These are phyloP conservation scores for Przewalskia tangutica DNA, from an alignment of 257 asterid genomes.

Conservation along the genomic window DNA sequence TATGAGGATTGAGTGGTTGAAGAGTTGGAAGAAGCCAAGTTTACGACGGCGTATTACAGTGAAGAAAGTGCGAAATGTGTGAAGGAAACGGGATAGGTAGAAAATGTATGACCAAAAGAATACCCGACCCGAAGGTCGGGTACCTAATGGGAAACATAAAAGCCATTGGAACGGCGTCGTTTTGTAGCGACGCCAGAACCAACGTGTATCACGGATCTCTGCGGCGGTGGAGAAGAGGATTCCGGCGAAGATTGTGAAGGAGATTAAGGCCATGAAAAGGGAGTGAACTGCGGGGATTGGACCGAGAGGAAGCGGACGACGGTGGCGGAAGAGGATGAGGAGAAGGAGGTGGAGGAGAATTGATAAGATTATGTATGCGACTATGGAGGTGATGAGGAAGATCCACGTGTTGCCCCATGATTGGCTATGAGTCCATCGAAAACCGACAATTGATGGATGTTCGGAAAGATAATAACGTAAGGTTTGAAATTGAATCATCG, in stretches of 20 bases:
- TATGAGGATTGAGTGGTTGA: slow-evolving; percentile 55
- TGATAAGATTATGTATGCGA: slow-evolving; percentile 43
- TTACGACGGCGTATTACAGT: slow-evolving; percentile 31
- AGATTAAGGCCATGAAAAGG: slow-evolving; percentile 58
- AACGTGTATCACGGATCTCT: slow-evolving; percentile 73
- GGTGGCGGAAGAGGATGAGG: slow-evolving; percentile 41
- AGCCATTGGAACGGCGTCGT: slow-evolving; percentile 76
- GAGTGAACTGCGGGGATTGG: slow-evolving; percentile 69
- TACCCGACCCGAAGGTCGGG: slow-evolving; percentile 86
- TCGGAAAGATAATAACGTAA: slow-evolving; percentile 54
- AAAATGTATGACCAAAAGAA: slow-evolving; percentile 83
- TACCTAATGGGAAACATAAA: slow-evolving; percentile 74
- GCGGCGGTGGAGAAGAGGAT: slow-evolving; percentile 56
- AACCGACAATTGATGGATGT: slow-evolving; percentile 65
- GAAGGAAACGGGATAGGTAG: slow-evolving; percentile 76
- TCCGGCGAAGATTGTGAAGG: slow-evolving; percentile 63
- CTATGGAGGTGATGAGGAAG: slow-evolving; percentile 55
- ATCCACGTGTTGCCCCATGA: slow-evolving; percentile 84
- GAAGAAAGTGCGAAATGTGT: slow-evolving; percentile 50
- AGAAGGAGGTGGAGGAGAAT: slow-evolving; percentile 38
- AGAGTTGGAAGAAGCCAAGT: slow-evolving; percentile 41
- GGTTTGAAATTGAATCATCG: slow-evolving; percentile 1
- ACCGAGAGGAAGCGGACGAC: slow-evolving; percentile 53
- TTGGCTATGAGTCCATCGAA: slow-evolving; percentile 69
- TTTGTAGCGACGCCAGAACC: slow-evolving; percentile 64